Evolutionary conservation across 1,284 basidiomycete genomes (phyloP), one percentile per base, ranked within the genome.

Genomic region (Microbotryum violaceum): DNA sequence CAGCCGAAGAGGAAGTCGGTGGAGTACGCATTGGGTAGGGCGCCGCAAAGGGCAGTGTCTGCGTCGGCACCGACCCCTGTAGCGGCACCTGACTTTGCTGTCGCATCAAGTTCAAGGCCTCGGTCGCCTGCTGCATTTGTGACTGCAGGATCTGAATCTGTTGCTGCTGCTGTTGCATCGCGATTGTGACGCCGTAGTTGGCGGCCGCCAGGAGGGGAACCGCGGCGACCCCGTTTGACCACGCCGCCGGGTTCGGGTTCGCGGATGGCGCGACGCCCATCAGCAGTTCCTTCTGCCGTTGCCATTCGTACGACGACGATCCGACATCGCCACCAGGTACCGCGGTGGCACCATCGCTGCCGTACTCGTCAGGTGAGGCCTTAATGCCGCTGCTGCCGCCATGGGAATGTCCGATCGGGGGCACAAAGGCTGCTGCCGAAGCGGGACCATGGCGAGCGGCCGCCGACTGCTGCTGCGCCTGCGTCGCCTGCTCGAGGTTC

Each of bases 331-430:
- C 37, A 4, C 29, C 21, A 8, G 46, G 31, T 27, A 12, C 31
- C 37, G 45, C 5, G 49, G 44, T 14, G 45, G 47, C 23, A 33
- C 23, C 20, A 33, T 10, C 25, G 42, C 12, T 20, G 29, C 29
- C 20, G 23, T 47, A 21, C 14, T 47, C 23, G 44, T 33, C 29
- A 33, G 23, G 37, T 45, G 53, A 33, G 45, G 60, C 29, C 31
- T 37, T 58, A 48, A 21, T 44, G 33, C 31, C n/a, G 14, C 18
- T 23, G 6, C 20, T 59, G 51, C 23, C 21, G 51, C 23, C 27
- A 49, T 74, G 71, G 27, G 77, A 77, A 69, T 81, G 81, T 1
- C 81, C 81, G 56, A 82, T 80, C 42, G 78, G 77, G 3, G 78
- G 78, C 6, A 78, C 78, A 69, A 78, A 80, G 7, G 78, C 76